Conservation (phyloP, 2,329 filamentous ascomycete genomes). For the Pseudocercospora pini-densiflorae region DNA sequence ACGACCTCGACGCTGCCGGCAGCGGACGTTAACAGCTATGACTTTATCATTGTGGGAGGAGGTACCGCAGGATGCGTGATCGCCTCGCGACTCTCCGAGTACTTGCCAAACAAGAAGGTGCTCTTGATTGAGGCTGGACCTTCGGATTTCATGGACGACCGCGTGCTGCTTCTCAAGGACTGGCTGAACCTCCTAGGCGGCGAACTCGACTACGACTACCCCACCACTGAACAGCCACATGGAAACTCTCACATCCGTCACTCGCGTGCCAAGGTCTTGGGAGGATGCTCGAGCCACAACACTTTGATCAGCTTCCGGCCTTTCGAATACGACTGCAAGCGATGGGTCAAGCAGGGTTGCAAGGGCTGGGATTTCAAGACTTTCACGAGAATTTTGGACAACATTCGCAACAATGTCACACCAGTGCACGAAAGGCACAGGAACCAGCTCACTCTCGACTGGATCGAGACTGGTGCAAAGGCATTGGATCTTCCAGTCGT, state of each 20-base stretch:
- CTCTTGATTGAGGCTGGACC: constrained; percentile 88
- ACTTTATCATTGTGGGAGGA: constrained; percentile 85
- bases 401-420: constrained; percentile 86
- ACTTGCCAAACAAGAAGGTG: constrained; percentile 79
- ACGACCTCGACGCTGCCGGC: constrained; percentile 71
- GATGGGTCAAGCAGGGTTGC: constrained; percentile 82
- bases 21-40: constrained; percentile 69
- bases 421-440: constrained; percentile 83
- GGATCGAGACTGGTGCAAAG: constrained; percentile 78
- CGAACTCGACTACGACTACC: constrained; percentile 89
- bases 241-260: constrained; percentile 92
- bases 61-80: constrained; percentile 87
- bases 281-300: constrained; percentile 92
- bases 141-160: constrained; percentile 85
- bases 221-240: constrained; percentile 85
- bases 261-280: constrained; percentile 88
- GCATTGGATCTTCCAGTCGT: constrained; percentile 82
- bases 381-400: constrained; percentile 80
- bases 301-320: constrained; percentile 91
- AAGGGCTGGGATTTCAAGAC: constrained; percentile 85
- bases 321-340: constrained; percentile 83
- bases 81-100: constrained; percentile 77
- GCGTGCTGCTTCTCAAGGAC: constrained; percentile 83
- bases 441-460: constrained; percentile 91
- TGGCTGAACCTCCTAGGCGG: constrained; percentile 85